phyloP scores from a whole-genome alignment of 129 eudicot species.

The Ambrosia artemisiifolia region DNA sequence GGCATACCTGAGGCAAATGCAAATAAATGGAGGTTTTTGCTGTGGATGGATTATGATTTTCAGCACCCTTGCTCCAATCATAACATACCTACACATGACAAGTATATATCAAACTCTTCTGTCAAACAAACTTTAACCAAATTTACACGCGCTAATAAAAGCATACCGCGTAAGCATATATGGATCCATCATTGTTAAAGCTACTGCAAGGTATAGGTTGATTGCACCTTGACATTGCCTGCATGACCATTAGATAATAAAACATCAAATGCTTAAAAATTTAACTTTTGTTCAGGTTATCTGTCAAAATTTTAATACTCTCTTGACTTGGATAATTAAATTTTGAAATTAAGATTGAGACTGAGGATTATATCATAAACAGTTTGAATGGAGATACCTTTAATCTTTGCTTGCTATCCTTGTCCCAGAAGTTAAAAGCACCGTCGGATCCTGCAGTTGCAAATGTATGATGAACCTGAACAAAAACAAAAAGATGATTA shows the following conservation, averaged over 20 bases:
- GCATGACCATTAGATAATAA: constrained; percentile 10
- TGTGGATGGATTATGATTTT: constrained; percentile 79
- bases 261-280: neutral
- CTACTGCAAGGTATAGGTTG: constrained; percentile 80
- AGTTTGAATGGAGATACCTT: constrained; percentile 47
- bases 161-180: constrained; percentile 84
- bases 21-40: constrained; percentile 68
- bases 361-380: neutral
- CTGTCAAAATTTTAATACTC: neutral
- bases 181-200: constrained; percentile 93
- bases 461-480: constrained; percentile 81
- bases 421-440: constrained; percentile 90
- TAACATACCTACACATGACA: constrained; percentile 25
- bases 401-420: constrained; percentile 94
- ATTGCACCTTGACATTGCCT: constrained; percentile 86
- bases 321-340: neutral
- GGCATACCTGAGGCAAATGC: constrained; percentile 63
- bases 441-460: constrained; percentile 99
- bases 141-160: neutral
- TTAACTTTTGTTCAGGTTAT: neutral
- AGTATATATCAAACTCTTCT: constrained; percentile 1
- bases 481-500: neutral
- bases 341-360: neutral
- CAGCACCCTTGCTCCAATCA: constrained; percentile 76
- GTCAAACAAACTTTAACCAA: neutral